A percentile compares a stretch with the other conserved stretches of the same genome.
phyloP scores from a whole-genome alignment of 768 basidiomycete genomes.

The Infundibulicybe gibba region DNA sequence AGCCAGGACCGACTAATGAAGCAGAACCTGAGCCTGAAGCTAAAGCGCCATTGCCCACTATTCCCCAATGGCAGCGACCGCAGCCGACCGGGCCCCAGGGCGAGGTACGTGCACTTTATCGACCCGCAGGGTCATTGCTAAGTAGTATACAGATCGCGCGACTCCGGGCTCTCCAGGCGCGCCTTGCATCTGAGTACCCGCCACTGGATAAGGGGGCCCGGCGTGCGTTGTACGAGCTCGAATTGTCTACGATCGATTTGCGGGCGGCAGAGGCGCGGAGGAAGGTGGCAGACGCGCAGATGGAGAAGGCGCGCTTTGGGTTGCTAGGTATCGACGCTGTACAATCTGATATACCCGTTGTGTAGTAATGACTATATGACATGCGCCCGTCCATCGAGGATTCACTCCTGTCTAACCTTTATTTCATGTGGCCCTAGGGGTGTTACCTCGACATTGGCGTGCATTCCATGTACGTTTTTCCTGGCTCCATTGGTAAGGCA shows the following conservation, averaged over 20 bases:
- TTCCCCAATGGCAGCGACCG: not conserved
- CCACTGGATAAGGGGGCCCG: constrained; percentile 35
- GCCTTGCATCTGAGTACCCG: constrained; percentile 34
- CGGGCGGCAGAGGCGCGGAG: constrained; percentile 56
- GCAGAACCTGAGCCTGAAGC: not conserved
- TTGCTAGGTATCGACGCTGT: constrained; percentile 52
- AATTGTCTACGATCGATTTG: constrained; percentile 56
- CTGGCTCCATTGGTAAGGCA: constrained; percentile 62
- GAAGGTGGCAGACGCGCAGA: constrained; percentile 50
- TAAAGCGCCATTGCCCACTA: not conserved
- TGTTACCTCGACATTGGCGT: constrained; percentile 50
- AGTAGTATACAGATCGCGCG: constrained; percentile 22
- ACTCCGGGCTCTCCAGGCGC: constrained; percentile 33
- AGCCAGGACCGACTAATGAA: not conserved
- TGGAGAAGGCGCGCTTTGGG: constrained; percentile 63
- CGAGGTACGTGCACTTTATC: not conserved
- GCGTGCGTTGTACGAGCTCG: constrained; percentile 59
- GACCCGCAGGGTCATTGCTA: not conserved
- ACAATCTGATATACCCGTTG: not conserved
- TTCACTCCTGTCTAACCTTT: too few relatives aligned
- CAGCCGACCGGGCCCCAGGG: not conserved
- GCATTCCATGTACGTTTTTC: constrained; percentile 66
- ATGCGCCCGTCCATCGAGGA: too few relatives aligned
- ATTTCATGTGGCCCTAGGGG: not conserved
- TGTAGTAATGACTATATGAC: not conserved